Evolutionary conservation across 2,329 filamentous ascomycete species (phyloP).

Genomic region (Neobulgaria alba): DNA sequence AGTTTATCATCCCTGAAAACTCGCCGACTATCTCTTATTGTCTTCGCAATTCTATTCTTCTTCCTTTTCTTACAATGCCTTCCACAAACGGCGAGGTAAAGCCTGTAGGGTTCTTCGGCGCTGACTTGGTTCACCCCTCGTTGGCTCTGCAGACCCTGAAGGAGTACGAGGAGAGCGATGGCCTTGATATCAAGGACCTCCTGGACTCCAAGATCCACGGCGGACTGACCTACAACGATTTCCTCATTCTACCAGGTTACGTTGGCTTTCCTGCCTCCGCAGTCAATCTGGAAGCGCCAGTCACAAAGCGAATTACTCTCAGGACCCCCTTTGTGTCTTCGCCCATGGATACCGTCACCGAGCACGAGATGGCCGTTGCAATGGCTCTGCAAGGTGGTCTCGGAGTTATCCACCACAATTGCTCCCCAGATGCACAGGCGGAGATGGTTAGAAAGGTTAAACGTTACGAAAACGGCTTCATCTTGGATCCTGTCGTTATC

Average conservation of each 20-base stretch:
- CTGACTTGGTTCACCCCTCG: conserved; percentile 59
- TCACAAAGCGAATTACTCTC: conserved; percentile 91
- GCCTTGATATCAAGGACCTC: conserved; percentile 76
- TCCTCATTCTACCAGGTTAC: conserved; percentile 91
- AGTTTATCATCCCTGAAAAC: conserved; percentile 32
- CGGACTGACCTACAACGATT: conserved; percentile 97
- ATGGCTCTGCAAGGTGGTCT: conserved; percentile 83
- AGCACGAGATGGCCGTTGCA: conserved; percentile 99
- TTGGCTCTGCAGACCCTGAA: conserved; percentile 73
- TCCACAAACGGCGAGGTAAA: conserved; percentile 56
- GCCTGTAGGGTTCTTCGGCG: conserved; percentile 35
- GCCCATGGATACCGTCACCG: conserved; percentile 98
- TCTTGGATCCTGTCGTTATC: conserved; percentile 89
- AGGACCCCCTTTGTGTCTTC: conserved; percentile 97
- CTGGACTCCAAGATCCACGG: conserved; percentile 88
- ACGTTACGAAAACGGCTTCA: conserved; percentile 98
- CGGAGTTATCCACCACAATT: conserved; percentile 98
- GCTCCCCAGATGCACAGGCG: conserved; percentile 91
- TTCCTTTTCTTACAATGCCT: conserved; percentile 51
- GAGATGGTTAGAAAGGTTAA: conserved; percentile 99
- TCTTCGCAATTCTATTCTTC: conserved; percentile 20
- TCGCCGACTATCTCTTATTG: conserved; percentile 34
- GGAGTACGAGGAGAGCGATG: conserved; percentile 74
- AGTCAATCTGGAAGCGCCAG: conserved; percentile 78
- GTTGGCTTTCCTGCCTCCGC: conserved; percentile 94